Evolutionary conservation across 306 rosid species (phyloP).

Genomic region (Quercus engelmannii): DNA sequence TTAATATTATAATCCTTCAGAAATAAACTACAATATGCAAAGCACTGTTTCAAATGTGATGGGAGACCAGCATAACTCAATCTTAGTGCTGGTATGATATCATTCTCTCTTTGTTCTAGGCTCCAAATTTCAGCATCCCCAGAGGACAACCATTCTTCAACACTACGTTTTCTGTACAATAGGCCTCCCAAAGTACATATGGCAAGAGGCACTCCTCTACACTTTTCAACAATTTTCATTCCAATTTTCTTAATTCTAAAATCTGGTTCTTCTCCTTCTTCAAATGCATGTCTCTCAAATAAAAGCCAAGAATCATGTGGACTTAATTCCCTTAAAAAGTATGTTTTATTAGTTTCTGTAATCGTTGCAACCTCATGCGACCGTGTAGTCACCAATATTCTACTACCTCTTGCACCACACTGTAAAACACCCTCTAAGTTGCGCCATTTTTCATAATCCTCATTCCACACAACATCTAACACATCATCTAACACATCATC

Average conservation of each 20-base stretch:
- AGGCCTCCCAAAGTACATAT: slow-evolving; percentile 1
- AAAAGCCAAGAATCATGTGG: background rate
- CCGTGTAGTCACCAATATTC: slow-evolving; percentile 13
- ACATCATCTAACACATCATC: no score
- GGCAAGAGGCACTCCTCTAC: slow-evolving; percentile 16
- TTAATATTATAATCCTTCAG: slow-evolving; percentile 19
- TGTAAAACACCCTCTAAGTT: background rate
- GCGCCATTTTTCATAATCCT: no score
- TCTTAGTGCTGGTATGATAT: slow-evolving; percentile 4
- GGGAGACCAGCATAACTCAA: slow-evolving; percentile 23
- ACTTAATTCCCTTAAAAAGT: background rate
- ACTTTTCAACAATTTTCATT: slow-evolving; percentile 21
- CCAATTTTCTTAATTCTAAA: background rate
- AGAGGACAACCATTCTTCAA: accelerated
- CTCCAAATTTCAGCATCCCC: no score
- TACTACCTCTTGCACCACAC: slow-evolving; percentile 31
- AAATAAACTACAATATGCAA: slow-evolving; percentile 24
- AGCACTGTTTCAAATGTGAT: slow-evolving; percentile 30
- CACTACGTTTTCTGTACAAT: background rate
- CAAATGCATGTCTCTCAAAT: background rate
- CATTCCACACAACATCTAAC: no score
- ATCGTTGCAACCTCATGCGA: background rate
- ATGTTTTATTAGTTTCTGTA: background rate
- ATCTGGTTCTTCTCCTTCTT: background rate
- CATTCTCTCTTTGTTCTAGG: background rate